A percentile compares a stretch with the other conserved stretches of the same genome.
phyloP scores from a whole-genome alignment of 2,329 filamentous ascomycete species.

The Pseudohalonectria lignicola region DNA sequence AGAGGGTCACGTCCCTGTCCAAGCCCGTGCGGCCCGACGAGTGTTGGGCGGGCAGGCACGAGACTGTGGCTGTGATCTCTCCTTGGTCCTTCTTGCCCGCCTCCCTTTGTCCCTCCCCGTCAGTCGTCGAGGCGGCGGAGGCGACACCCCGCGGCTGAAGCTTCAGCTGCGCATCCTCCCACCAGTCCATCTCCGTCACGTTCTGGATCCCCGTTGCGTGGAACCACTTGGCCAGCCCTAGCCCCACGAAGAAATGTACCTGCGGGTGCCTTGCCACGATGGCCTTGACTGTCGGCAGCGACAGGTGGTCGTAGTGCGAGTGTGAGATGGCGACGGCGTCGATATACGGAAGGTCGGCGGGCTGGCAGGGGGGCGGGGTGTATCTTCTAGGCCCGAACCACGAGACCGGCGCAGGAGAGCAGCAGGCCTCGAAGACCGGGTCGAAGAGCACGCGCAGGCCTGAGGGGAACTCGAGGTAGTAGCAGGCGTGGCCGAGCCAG shows the following conservation, averaged over 20 bases:
- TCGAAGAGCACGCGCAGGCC: slow-evolving; percentile 87
- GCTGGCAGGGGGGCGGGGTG: slow-evolving; percentile 64
- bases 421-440: slow-evolving; percentile 83
- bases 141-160: too few species aligned
- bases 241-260: slow-evolving; percentile 78
- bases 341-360: slow-evolving; percentile 66
- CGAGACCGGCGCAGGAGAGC: slow-evolving; percentile 54
- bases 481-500: slow-evolving; percentile 93
- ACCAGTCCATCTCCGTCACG: slow-evolving; percentile 90
- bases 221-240: slow-evolving; percentile 82
- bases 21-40: slow-evolving; percentile 56
- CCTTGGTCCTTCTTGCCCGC: slow-evolving; percentile 13
- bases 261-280: slow-evolving; percentile 62
- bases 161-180: slow-evolving; percentile 70
- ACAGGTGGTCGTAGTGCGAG: slow-evolving; percentile 89
- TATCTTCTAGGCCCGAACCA: slow-evolving; percentile 66
- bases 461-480: slow-evolving; percentile 79
- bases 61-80: slow-evolving; percentile 59
- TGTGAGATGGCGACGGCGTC: slow-evolving; percentile 77
- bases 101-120: slow-evolving; percentile 17
- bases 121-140: slow-evolving; percentile 10
- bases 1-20: slow-evolving; percentile 68
- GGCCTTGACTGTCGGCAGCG: slow-evolving; percentile 61
- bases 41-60: slow-evolving; percentile 79
- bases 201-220: slow-evolving; percentile 55